Conservation (phyloP, 805 yeast genomes). For the Cephaloascus albidus region DNA sequence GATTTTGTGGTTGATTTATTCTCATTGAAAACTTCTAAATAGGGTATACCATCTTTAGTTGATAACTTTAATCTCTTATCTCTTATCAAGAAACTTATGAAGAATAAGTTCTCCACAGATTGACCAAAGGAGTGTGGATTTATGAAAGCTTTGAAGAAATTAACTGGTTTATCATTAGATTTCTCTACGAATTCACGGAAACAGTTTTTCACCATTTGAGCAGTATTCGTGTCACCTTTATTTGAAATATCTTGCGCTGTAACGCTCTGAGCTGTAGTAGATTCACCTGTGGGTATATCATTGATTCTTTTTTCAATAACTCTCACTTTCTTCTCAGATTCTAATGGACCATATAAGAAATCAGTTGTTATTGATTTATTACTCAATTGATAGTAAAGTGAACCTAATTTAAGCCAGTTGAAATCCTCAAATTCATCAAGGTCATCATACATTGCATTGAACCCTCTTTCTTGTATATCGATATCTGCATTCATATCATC, state of each 20-base stretch:
- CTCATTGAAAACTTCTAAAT: constrained; percentile 14
- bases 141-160: constrained; percentile 56
- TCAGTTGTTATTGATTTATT: constrained; percentile 40
- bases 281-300: constrained; percentile 29
- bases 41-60: constrained; percentile 38
- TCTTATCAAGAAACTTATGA: constrained; percentile 68
- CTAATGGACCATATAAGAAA: constrained; percentile 65
- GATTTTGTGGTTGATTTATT: background rate
- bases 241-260: constrained; percentile 40
- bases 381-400: constrained; percentile 36
- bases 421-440: constrained; percentile 30
- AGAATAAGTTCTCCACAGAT: constrained; percentile 78
- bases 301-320: constrained; percentile 22
- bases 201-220: constrained; percentile 51
- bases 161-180: constrained; percentile 29
- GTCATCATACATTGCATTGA: constrained; percentile 3
- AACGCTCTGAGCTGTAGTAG: constrained; percentile 47
- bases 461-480: constrained; percentile 4
- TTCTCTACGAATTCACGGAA: constrained; percentile 28
- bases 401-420: constrained; percentile 56
- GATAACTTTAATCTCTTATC: constrained; percentile 57
- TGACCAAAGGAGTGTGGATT: constrained; percentile 73
- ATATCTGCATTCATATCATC: constrained; percentile 11
- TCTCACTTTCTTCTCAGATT: constrained; percentile 44
- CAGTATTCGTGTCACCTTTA: constrained; percentile 49